These are phyloP conservation scores for Immersiella caudata DNA, from an alignment of 495 filamentous ascomycete genomes.

Conservation along the genomic window DNA sequence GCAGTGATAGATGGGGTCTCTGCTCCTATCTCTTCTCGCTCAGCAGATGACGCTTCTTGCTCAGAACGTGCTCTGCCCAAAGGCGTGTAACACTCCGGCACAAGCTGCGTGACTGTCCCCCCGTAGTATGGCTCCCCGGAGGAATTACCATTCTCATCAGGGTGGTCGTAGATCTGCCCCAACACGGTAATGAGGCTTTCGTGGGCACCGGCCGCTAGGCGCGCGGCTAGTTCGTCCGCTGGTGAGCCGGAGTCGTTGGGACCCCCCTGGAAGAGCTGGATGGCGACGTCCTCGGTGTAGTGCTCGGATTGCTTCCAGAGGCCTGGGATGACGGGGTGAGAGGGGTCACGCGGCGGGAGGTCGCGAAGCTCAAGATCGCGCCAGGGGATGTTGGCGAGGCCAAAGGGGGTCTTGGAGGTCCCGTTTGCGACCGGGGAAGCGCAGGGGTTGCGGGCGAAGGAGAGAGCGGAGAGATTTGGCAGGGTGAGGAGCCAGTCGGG, in stretches of 20 bases:
- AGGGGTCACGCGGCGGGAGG: conserved; percentile 41
- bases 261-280: conserved; percentile 50
- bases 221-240: conserved; percentile 48
- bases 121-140: neutral
- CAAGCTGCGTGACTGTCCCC: neutral
- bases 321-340: conserved; percentile 43
- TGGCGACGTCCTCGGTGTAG: conserved; percentile 44
- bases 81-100: neutral
- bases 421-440: conserved; percentile 25
- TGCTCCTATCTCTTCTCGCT: too few species aligned
- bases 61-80: neutral
- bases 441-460: conserved; percentile 52
- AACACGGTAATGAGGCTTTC: conserved; percentile 48
- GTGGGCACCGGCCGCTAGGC: conserved; percentile 46
- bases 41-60: too few species aligned
- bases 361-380: conserved; percentile 38
- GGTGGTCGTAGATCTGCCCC: conserved; percentile 46
- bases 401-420: conserved; percentile 21
- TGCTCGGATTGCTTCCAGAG: conserved; percentile 34
- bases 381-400: conserved; percentile 45
- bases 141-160: conserved; percentile 29
- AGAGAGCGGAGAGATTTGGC: conserved; percentile 48
- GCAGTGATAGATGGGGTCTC: conserved; percentile 24
- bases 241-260: conserved; percentile 47
- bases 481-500: conserved; percentile 48